Evolutionary conservation across 148 eudicot genomes (phyloP).

Genomic region (Amaranthus hypochondriacus): DNA sequence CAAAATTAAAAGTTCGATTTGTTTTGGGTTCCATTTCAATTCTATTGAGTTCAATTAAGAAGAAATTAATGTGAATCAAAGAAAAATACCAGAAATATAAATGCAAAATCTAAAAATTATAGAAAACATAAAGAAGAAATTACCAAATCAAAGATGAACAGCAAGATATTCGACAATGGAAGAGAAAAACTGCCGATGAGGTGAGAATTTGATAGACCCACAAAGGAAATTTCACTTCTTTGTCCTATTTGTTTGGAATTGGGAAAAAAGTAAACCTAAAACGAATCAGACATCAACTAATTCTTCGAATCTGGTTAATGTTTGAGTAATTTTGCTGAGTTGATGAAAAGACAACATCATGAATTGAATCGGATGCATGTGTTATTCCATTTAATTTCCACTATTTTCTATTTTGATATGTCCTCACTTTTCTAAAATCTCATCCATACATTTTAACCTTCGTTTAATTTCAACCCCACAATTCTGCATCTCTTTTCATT

Average conservation of each 20-base stretch:
- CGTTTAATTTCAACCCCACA: no score
- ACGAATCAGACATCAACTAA: no score
- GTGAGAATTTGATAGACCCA: not conserved
- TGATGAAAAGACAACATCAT: no score
- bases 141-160: slow-evolving; percentile 17
- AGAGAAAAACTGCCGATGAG: not conserved
- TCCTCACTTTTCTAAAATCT: no score
- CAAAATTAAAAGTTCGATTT: not conserved
- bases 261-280: no score
- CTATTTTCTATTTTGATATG: no score
- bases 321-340: no score
- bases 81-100: not conserved
- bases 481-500: no score
- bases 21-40: not conserved
- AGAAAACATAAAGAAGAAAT: not conserved
- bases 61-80: slow-evolving; percentile 6
- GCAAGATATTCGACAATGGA: not conserved
- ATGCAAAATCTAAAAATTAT: not conserved
- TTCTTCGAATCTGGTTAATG: no score
- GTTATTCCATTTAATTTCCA: no score
- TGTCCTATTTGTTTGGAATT: not conserved
- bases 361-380: no score
- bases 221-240: not conserved
- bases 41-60: not conserved
- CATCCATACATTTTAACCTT: no score